These are phyloP conservation scores for Spinellus fusiger DNA, from an alignment of 192 early-diverging fungal species.

Conservation along the genomic window DNA sequence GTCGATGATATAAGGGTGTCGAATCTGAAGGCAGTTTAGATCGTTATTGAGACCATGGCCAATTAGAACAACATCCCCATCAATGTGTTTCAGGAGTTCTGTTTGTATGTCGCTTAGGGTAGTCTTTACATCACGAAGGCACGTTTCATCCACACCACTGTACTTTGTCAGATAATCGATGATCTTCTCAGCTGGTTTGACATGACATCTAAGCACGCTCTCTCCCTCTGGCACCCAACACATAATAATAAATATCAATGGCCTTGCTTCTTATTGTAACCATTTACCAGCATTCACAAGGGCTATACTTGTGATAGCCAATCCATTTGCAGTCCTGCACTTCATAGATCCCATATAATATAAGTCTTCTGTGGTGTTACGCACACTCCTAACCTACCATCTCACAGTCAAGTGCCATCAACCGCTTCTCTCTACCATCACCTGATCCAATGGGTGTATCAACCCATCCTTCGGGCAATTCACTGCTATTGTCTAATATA, in stretches of 20 bases:
- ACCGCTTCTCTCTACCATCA: conserved; percentile 9
- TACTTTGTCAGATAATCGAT: conserved; percentile 50
- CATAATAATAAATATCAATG: neutral
- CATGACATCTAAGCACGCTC: conserved; percentile 3
- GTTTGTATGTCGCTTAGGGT: conserved; percentile 43
- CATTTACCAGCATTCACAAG: conserved; percentile 31
- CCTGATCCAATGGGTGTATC: conserved; percentile 23
- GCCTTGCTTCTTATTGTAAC: neutral
- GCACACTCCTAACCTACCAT: no score
- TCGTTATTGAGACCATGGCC: conserved; percentile 63
- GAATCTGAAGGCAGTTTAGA: conserved; percentile 51
- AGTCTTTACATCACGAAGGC: conserved; percentile 37
- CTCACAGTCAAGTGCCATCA: conserved; percentile 56
- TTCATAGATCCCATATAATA: no score
- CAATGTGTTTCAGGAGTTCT: conserved; percentile 26
- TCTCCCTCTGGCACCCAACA: neutral
- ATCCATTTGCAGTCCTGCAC: conserved; percentile 20
- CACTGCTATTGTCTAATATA: neutral
- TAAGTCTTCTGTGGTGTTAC: no score
- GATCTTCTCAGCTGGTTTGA: conserved; percentile 43
- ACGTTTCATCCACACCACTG: conserved; percentile 46
- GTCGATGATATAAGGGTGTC: conserved; percentile 60
- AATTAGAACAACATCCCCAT: conserved; percentile 39
- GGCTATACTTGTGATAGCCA: conserved; percentile 41
- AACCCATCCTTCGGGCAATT: conserved; percentile 36